Base-by-base conservation (phyloP, 2,329 filamentous ascomycete species). In the Dactylellina leptospora region DNA sequence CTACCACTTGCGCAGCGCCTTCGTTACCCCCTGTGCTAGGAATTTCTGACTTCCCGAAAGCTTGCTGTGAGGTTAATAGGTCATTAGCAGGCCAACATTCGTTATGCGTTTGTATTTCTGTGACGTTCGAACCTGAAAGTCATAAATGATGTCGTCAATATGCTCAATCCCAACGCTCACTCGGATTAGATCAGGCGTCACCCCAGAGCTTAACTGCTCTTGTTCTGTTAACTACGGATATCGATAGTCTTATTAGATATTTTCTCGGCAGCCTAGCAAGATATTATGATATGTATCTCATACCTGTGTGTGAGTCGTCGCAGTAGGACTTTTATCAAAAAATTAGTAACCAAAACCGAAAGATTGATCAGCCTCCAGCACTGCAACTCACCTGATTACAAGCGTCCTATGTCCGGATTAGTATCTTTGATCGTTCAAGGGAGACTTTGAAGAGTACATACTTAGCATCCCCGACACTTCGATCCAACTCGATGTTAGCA, bases 291-390 rank as follows among this genome's bases (percentile, higher is more conserved):
- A 33, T 33, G 28, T 5, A 11, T 10, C 33, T 38, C 40, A 18
- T 42, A 71, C 44, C 82, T 97, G 93, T 83, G 96, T 90, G 80
- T 97, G 93, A 1, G 93, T 97, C 1, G 93, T 97, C 4, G 88
- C 90, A 91, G 92, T 96, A 20, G 93, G 93, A 81, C 97, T 93
- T n/a, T n/a, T n/a, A n/a, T n/a, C n/a, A n/a, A n/a, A n/a, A n/a
- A n/a, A n/a, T n/a, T n/a, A n/a, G n/a, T n/a, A n/a, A n/a, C n/a
- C n/a, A n/a, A n/a, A n/a, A n/a, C n/a, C n/a, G n/a, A n/a, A n/a
- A n/a, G n/a, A n/a, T n/a, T n/a, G n/a, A n/a, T n/a, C n/a, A n/a
- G n/a, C n/a, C n/a, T n/a, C n/a, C n/a, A n/a, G n/a, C n/a, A n/a
- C n/a, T n/a, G n/a, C n/a, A n/a, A n/a, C n/a, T 13, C 33, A 63